These are phyloP conservation scores for Zymoseptoria pseudotritici DNA, from an alignment of 2,329 filamentous ascomycete species.

Conservation along the genomic window DNA sequence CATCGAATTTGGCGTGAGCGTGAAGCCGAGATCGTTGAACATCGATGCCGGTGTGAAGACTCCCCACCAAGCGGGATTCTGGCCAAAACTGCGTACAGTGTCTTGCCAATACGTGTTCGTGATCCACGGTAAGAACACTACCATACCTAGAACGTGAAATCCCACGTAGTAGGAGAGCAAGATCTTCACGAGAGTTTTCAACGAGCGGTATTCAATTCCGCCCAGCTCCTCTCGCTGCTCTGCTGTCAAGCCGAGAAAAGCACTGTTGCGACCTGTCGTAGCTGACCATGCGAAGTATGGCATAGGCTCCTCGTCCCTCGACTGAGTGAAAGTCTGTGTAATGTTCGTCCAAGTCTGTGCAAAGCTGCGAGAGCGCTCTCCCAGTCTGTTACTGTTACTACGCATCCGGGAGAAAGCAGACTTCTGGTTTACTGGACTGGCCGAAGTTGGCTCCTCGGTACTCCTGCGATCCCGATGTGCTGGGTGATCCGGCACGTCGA, in stretches of 20 bases:
- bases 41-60: constrained; percentile 82
- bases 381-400: constrained; percentile 6
- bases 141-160: constrained; percentile 69
- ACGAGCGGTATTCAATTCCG: constrained; percentile 88
- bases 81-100: constrained; percentile 52
- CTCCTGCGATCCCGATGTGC: constrained; percentile 16
- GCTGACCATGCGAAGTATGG: constrained; percentile 94
- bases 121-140: constrained; percentile 77
- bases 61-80: constrained; percentile 76
- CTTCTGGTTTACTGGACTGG: background rate
- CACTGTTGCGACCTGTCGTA: constrained; percentile 86
- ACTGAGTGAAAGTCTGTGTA: constrained; percentile 37
- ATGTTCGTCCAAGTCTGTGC: constrained; percentile 53
- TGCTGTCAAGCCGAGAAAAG: constrained; percentile 79
- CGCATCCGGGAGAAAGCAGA: background rate
- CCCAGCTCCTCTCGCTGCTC: constrained; percentile 92
- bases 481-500: constrained; percentile 54
- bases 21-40: constrained; percentile 94
- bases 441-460: background rate
- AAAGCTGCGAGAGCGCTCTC: constrained; percentile 16
- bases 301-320: constrained; percentile 52
- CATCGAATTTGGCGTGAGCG: constrained; percentile 91
- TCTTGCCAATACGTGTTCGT: constrained; percentile 55
- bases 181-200: constrained; percentile 77
- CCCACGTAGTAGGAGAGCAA: constrained; percentile 72